Percentiles rank a stretch among this genome's conserved stretches.
phyloP scores from a whole-genome alignment of 163 green algal genomes.

The Scenedesmus sp. region DNA sequence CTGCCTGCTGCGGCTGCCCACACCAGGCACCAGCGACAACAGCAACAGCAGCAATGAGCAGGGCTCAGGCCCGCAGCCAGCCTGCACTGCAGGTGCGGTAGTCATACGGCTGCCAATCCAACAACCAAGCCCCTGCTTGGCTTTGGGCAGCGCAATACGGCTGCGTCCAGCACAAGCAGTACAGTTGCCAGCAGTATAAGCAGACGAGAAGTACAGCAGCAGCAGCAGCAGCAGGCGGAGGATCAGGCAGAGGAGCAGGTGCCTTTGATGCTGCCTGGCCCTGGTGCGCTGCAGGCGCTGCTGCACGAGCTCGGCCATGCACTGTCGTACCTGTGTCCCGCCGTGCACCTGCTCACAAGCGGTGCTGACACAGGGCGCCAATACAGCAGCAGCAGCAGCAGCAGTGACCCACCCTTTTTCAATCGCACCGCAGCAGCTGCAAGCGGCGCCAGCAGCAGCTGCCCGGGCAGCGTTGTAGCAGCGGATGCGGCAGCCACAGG shows the following conservation, averaged over 20 bases:
- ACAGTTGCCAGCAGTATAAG: neutral
- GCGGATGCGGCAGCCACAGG: neutral
- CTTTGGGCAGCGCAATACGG: neutral
- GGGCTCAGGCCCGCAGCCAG: neutral
- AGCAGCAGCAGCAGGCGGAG: conserved; percentile 26
- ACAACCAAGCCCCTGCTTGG: neutral
- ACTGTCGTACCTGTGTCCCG: conserved; percentile 30
- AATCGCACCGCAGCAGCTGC: neutral
- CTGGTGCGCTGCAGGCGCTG: conserved; percentile 36
- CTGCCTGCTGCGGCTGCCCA: conserved; percentile 34
- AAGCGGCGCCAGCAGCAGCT: conserved; percentile 2
- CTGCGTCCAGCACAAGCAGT: conserved; percentile 28
- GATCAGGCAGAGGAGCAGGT: neutral
- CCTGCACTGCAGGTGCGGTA: neutral
- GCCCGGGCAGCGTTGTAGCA: neutral
- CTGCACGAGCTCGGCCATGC: conserved; percentile 48
- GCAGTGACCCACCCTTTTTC: neutral
- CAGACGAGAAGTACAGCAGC: neutral
- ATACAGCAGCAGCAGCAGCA: neutral
- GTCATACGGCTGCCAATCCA: conserved; percentile 32
- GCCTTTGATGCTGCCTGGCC: conserved; percentile 16
- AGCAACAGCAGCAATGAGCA: neutral
- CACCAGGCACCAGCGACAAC: neutral
- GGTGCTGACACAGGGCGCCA: neutral
- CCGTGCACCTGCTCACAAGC: neutral